These are phyloP conservation scores for Claviceps maximensis DNA, from an alignment of 2,329 filamentous ascomycete species.

Conservation along the genomic window DNA sequence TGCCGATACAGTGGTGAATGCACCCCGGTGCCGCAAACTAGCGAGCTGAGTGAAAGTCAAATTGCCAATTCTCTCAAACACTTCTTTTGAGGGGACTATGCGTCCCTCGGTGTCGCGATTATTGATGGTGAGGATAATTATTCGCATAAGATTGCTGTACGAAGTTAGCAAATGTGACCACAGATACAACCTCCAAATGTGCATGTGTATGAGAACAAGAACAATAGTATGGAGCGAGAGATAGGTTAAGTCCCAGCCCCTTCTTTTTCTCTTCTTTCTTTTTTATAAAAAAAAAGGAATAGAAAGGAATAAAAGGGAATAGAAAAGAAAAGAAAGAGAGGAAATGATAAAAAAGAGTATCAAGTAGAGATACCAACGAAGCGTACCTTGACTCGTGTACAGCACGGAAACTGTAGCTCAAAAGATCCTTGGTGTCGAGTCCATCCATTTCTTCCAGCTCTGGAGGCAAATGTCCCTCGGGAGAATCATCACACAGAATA, in stretches of 20 bases:
- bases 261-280: too few species aligned
- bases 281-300: too few species aligned
- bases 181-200: too few species aligned
- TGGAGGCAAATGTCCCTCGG: constrained; percentile 73
- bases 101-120: constrained; percentile 29
- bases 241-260: too few species aligned
- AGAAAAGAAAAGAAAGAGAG: too few species aligned
- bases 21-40: constrained; percentile 75
- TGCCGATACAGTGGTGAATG: constrained; percentile 82
- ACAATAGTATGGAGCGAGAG: too few species aligned
- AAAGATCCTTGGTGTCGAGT: constrained; percentile 70
- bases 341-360: not conserved
- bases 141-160: constrained; percentile 55
- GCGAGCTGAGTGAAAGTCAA: constrained; percentile 74
- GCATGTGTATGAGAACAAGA: too few species aligned
- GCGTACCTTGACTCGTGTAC: constrained; percentile 81
- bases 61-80: constrained; percentile 55
- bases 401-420: constrained; percentile 91
- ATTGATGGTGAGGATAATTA: constrained; percentile 41
- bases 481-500: constrained; percentile 84
- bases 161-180: not conserved
- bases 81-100: constrained; percentile 34
- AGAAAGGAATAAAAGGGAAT: too few species aligned
- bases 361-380: not conserved
- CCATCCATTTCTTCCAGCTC: constrained; percentile 60